Evolutionary conservation across 1,139 yeast genomes (phyloP).

Genomic region (Candida glucosophila): DNA sequence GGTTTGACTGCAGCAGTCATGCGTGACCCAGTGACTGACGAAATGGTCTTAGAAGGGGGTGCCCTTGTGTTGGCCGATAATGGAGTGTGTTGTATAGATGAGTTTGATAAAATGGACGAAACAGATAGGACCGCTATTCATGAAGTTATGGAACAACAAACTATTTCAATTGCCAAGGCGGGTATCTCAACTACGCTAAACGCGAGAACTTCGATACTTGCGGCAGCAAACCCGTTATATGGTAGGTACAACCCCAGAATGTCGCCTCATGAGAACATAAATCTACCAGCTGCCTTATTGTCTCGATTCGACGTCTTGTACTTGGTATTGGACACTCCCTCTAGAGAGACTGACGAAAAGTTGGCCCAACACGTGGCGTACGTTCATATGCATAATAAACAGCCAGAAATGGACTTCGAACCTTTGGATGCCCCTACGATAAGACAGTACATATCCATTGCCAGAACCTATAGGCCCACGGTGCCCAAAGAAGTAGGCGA

Average conservation of each 20-base stretch:
- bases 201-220: constrained; percentile 91
- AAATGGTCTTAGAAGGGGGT: constrained; percentile 98
- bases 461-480: constrained; percentile 78
- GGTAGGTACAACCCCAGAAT: constrained; percentile 89
- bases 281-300: constrained; percentile 90
- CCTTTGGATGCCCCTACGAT: constrained; percentile 76
- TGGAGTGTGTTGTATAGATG: constrained; percentile 98
- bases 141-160: constrained; percentile 99
- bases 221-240: constrained; percentile 96
- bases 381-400: constrained; percentile 89
- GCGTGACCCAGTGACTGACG: constrained; percentile 98
- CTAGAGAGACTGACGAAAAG: constrained; percentile 70
- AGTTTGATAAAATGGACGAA: constrained; percentile 98
- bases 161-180: constrained; percentile 94
- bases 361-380: constrained; percentile 90
- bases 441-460: constrained; percentile 82
- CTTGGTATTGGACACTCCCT: constrained; percentile 78
- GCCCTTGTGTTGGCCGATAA: constrained; percentile 95
- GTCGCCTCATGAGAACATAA: constrained; percentile 92
- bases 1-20: constrained; percentile 98
- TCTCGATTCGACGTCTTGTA: constrained; percentile 92
- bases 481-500: constrained; percentile 86
- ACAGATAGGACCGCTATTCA: constrained; percentile 95
- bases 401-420: constrained; percentile 68
- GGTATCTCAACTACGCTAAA: constrained; percentile 95